Evolutionary conservation across 179 eudicot species (phyloP).

Genomic region (Beta macrorhiza): DNA sequence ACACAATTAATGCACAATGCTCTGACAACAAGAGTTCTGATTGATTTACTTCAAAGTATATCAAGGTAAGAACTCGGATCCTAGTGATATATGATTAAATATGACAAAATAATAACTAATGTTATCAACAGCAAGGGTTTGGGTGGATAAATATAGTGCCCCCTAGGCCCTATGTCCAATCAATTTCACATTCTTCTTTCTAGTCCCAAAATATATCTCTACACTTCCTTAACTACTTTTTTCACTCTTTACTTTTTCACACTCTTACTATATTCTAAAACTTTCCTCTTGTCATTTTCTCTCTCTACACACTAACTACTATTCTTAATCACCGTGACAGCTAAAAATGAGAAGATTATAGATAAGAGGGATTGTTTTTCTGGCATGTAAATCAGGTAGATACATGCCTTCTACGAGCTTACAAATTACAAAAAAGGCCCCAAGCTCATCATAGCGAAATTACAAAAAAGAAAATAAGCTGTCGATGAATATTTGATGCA

Average conservation of each 20-base stretch:
- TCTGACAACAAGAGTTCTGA: neutral
- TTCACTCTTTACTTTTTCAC: too few species aligned
- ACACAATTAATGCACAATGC: neutral
- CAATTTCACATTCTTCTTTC: too few species aligned
- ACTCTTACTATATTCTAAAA: too few species aligned
- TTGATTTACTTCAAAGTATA: constrained; percentile 2
- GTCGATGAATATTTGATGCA: neutral
- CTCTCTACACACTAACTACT: too few species aligned
- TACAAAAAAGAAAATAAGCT: neutral
- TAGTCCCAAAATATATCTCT: too few species aligned
- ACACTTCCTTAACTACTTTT: too few species aligned
- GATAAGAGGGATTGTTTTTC: neutral
- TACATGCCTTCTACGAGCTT: neutral
- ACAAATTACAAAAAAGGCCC: neutral
- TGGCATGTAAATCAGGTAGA: neutral
- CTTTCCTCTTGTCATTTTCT: too few species aligned
- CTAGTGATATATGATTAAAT: neutral
- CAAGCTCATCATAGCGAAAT: neutral
- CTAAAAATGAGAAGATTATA: too few species aligned
- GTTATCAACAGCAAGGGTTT: too few species aligned
- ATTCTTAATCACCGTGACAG: too few species aligned
- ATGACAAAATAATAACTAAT: neutral
- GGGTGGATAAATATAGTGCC: too few species aligned
- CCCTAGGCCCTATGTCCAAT: too few species aligned
- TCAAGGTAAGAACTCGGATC: neutral